Evolutionary conservation across 225 moss, liverwort and hornwort genomes (phyloP).

Genomic region (Neckera pumila): DNA sequence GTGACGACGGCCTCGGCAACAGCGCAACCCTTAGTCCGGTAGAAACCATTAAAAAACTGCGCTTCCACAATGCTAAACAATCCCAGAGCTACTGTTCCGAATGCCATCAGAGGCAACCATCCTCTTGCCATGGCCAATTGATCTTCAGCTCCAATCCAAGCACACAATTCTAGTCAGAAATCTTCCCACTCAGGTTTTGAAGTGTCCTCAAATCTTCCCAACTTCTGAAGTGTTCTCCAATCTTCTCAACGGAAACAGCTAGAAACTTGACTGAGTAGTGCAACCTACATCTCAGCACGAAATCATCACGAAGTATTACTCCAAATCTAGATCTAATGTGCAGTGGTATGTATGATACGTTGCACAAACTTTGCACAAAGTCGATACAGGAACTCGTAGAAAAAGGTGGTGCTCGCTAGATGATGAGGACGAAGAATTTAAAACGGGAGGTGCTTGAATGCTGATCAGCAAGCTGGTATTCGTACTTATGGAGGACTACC

Average conservation of each 20-base stretch:
- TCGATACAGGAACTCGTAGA: background rate
- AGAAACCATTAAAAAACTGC: constrained; percentile 19
- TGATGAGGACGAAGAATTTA: background rate
- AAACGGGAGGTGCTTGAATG: background rate
- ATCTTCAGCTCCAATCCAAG: background rate
- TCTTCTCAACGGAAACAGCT: background rate
- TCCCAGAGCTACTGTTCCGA: background rate
- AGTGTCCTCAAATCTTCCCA: background rate
- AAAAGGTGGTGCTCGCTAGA: background rate
- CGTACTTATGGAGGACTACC: background rate
- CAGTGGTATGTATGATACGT: background rate
- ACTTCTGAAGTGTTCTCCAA: background rate
- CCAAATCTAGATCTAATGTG: background rate
- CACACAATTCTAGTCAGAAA: background rate
- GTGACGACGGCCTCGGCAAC: constrained; percentile 27
- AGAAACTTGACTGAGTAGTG: background rate
- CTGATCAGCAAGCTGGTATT: background rate
- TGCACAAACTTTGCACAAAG: background rate
- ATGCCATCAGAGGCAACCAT: background rate
- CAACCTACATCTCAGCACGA: background rate
- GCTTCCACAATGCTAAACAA: background rate
- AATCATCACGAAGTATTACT: background rate
- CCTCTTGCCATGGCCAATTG: constrained; percentile 1
- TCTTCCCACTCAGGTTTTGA: background rate
- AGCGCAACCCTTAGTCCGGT: background rate